These are phyloP conservation scores for Scheffersomyces insectosa DNA, from an alignment of 1,139 yeast species.

Conservation along the genomic window DNA sequence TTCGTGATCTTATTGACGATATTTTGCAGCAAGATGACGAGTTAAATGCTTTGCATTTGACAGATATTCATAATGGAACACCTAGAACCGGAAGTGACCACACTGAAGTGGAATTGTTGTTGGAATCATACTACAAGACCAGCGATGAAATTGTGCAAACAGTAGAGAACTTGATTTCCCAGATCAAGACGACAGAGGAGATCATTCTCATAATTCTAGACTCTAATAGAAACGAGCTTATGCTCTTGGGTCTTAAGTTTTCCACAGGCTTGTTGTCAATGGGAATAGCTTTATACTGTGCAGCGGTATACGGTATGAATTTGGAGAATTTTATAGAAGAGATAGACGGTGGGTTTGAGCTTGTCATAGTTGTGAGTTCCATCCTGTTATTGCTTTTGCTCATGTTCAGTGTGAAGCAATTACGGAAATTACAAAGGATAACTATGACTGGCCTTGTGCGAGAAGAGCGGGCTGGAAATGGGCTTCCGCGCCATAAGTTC, in stretches of 20 bases:
- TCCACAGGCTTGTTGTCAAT: constrained; percentile 44
- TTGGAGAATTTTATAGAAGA: constrained; percentile 39
- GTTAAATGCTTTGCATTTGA: constrained; percentile 40
- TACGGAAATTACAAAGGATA: constrained; percentile 36
- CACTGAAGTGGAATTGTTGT: constrained; percentile 43
- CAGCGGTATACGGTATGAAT: constrained; percentile 49
- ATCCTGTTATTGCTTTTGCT: constrained; percentile 28
- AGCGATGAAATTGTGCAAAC: constrained; percentile 50
- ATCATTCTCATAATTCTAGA: constrained; percentile 47
- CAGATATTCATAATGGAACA: constrained; percentile 25
- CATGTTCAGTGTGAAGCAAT: constrained; percentile 28
- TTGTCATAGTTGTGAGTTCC: constrained; percentile 29
- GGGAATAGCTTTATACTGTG: constrained; percentile 40
- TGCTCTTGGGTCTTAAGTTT: constrained; percentile 46
- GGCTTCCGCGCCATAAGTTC: too few relatives aligned
- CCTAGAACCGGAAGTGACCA: constrained; percentile 37
- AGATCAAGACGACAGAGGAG: constrained; percentile 48
- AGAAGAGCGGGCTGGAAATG: not conserved
- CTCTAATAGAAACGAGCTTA: constrained; percentile 48
- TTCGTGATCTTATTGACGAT: constrained; percentile 42
- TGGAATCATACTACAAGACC: constrained; percentile 46
- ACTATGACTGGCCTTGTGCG: constrained; percentile 44
- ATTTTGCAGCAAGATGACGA: constrained; percentile 43
- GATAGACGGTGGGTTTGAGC: constrained; percentile 37
- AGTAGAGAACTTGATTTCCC: constrained; percentile 39